These are phyloP conservation scores for Crepidotus variabilis DNA, from an alignment of 768 basidiomycete genomes.

Conservation along the genomic window DNA sequence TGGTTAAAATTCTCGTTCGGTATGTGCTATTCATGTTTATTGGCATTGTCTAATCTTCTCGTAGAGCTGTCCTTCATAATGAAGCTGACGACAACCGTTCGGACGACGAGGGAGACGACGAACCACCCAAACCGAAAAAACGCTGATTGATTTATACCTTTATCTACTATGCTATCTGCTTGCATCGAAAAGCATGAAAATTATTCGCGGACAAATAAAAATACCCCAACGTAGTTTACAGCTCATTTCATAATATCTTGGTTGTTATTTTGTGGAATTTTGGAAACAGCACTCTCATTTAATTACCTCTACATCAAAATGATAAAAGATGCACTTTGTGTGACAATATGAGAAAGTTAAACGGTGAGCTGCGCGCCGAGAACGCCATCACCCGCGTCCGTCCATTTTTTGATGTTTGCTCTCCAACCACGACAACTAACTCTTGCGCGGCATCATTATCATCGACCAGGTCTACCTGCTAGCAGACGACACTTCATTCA, in stretches of 20 bases:
- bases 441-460: constrained; percentile 13
- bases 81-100: constrained; percentile 71
- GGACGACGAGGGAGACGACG: constrained; percentile 75
- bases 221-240: too few species aligned
- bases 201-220: too few species aligned
- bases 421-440: constrained; percentile 26
- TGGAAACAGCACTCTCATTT: too few species aligned
- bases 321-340: background rate
- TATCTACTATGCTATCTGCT: too few species aligned
- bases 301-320: too few species aligned
- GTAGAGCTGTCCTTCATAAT: constrained; percentile 49
- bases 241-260: too few species aligned
- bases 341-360: background rate
- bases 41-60: constrained; percentile 7
- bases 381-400: background rate
- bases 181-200: too few species aligned
- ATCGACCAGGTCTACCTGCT: constrained; percentile 8
- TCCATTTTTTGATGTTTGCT: constrained; percentile 24
- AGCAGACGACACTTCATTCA: constrained; percentile 25
- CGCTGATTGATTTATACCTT: constrained; percentile 13
- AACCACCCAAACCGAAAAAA: constrained; percentile 39
- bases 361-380: background rate
- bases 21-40: constrained; percentile 30
- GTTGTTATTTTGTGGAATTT: too few species aligned
- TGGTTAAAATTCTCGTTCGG: constrained; percentile 74